Percentiles rank a stretch among this genome's conserved stretches.
Conservation (phyloP, 2,329 filamentous ascomycete genomes). For the Chaetomium sp. region DNA sequence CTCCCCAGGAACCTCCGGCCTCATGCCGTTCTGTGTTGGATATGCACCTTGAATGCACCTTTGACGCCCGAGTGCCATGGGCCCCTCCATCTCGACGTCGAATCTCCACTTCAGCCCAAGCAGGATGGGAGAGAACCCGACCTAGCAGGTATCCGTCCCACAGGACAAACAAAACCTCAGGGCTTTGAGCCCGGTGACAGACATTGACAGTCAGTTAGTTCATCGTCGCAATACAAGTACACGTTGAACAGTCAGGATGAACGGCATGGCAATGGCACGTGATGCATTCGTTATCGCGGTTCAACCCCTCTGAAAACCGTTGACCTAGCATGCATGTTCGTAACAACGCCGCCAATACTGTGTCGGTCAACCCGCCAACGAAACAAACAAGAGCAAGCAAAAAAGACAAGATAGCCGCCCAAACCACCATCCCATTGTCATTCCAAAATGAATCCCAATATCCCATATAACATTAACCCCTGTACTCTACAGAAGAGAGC, state of each 20-base stretch:
- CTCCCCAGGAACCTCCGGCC: background rate
- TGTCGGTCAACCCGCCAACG: background rate
- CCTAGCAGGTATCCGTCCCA: background rate
- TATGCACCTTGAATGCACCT: no score
- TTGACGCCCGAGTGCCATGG: background rate
- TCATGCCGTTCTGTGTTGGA: background rate
- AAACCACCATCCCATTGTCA: background rate
- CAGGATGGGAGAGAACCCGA: background rate
- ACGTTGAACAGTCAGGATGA: background rate
- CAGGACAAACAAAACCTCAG: background rate
- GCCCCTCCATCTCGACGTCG: background rate
- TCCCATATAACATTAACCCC: background rate
- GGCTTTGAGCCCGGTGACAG: background rate
- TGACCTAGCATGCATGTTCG: background rate
- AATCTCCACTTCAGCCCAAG: slow-evolving; percentile 17
- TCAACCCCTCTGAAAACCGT: no score
- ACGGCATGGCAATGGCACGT: background rate
- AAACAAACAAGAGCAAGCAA: background rate
- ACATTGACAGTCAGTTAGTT: background rate
- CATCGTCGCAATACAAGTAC: no score
- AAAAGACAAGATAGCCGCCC: background rate
- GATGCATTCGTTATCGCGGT: background rate
- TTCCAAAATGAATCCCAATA: background rate
- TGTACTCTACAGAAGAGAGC: background rate
- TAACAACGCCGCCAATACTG: background rate